phyloP scores from a whole-genome alignment of 257 asterid genomes.

The Fraxinus pennsylvanica region DNA sequence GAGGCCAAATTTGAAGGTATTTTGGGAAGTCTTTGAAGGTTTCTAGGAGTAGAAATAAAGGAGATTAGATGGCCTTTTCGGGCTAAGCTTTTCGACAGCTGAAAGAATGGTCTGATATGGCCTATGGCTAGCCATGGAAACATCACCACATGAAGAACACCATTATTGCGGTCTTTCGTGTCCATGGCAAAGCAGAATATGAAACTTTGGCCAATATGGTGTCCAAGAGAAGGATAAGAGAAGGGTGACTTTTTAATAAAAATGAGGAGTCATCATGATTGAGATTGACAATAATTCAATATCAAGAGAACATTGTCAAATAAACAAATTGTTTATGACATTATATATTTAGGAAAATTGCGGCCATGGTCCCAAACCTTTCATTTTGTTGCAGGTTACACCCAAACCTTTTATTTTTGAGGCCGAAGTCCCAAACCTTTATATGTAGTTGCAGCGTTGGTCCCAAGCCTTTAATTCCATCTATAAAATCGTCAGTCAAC shows the following conservation, averaged over 20 bases:
- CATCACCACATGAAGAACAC: conserved; percentile 68
- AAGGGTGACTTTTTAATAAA: not conserved
- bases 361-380: no score
- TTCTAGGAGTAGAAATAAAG: conserved; percentile 77
- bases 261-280: not conserved
- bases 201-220: no score
- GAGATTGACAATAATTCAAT: not conserved
- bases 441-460: no score
- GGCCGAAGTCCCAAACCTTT: no score
- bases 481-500: no score
- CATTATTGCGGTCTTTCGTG: conserved; percentile 43
- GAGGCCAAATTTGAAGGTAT: conserved; percentile 50
- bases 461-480: no score
- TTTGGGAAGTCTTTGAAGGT: conserved; percentile 53
- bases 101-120: conserved; percentile 71
- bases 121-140: conserved; percentile 96
- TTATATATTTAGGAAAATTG: no score
- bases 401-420: no score
- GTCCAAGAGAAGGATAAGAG: no score
- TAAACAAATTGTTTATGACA: not conserved
- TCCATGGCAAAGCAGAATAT: conserved; percentile 9
- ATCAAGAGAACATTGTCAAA: not conserved
- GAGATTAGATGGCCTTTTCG: conserved; percentile 65
- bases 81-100: conserved; percentile 61
- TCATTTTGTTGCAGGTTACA: no score